Evolutionary conservation across 164 flowering plant species (phyloP).

Genomic region (Akebia trifoliata): DNA sequence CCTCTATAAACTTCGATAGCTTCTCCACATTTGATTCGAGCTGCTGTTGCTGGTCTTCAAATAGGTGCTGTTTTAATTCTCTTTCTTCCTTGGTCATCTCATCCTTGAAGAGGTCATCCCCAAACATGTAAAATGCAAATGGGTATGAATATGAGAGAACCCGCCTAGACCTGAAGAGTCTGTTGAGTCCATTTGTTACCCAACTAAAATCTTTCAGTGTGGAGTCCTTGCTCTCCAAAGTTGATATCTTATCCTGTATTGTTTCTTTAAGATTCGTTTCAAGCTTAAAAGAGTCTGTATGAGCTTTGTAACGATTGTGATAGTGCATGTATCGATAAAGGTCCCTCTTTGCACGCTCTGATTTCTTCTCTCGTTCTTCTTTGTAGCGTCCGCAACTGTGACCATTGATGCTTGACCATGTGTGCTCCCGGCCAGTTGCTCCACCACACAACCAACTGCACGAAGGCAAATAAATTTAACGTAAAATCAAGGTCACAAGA

Average conservation of each 20-base stretch:
- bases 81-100: constrained; percentile 39
- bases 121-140: constrained; percentile 65
- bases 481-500: neutral
- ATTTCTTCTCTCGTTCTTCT: constrained; percentile 26
- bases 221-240: constrained; percentile 28
- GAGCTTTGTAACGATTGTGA: constrained; percentile 47
- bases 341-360: constrained; percentile 41
- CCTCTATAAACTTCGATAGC: constrained; percentile 43
- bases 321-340: constrained; percentile 55
- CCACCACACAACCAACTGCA: constrained; percentile 63
- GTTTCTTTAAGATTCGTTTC: constrained; percentile 41
- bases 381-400: constrained; percentile 55
- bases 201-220: constrained; percentile 37
- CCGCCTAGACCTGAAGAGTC: constrained; percentile 53
- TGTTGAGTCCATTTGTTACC: constrained; percentile 45
- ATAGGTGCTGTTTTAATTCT: constrained; percentile 42
- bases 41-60: constrained; percentile 62
- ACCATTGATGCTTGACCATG: constrained; percentile 39
- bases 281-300: constrained; percentile 49
- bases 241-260: constrained; percentile 24
- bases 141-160: constrained; percentile 54
- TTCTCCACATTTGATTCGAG: constrained; percentile 52
- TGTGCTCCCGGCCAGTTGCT: constrained; percentile 50
- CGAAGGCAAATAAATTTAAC: neutral
- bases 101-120: constrained; percentile 43